Base-by-base conservation (phyloP, 73 alveolate species). In the Paramecium primaurelia region DNA sequence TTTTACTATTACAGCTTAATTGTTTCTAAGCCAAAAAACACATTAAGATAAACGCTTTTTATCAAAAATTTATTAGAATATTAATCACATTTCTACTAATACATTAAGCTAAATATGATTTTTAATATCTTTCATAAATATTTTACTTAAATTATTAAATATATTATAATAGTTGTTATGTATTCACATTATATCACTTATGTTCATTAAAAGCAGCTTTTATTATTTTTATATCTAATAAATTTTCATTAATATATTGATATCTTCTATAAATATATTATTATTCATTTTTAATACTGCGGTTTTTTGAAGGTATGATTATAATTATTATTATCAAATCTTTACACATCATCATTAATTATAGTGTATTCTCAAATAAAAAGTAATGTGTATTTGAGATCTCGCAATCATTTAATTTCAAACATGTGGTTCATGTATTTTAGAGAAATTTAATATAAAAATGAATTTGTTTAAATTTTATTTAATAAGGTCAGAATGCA, bases 401-500 rank as follows among this genome's bases (percentile, higher is more conserved):
- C 25, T 22, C 25, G 25, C 0, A 22, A 22, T 22, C 25, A 22
- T 22, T 22, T 22, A 22, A 22, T 22, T 22, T 22, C 0, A 22
- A 0, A 22, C 25, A 22, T 22, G 0, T 7, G 5, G 12, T 40
- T 40, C 12, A 10, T 40, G 49, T 0, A 4, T 7, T 0, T 40
- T 7, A 40, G 20, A 1, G 34, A 54, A 18, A 54, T 54, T 54
- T n/a, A 3, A 54, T 54, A 54, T 54, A 54, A 54, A 54, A 54
- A 54, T 73, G 34, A 73, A 73, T 73, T 34, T 37, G 58, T 36
- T 73, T 73, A 73, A 37, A 3, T 36, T 73, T 73, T 73, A 73
- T 73, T 64, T 64, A 64, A 64, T 64, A 64, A 37, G 87, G 59
- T 73, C 87, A 73, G 87, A 73, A 73, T 73, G 60, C 87, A 37